Percentiles rank a stretch among this genome's conserved stretches.
These are phyloP conservation scores for Aspergillus sp. DNA, from an alignment of 2,329 filamentous ascomycete species.

Conservation along the genomic window DNA sequence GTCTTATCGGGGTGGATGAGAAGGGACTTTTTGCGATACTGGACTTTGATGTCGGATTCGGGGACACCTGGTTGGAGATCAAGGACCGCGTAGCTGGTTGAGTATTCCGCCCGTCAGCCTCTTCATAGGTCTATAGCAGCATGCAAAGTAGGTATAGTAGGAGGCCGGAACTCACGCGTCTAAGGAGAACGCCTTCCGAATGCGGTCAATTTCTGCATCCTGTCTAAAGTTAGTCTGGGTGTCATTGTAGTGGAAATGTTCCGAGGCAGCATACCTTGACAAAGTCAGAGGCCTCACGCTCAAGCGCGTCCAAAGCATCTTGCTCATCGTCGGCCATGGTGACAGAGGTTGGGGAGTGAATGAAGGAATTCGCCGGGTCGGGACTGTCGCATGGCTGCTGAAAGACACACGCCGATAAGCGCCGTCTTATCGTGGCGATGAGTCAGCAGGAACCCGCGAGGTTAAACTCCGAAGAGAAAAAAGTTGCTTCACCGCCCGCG, in stretches of 20 bases:
- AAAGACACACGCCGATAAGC: conserved; percentile 16
- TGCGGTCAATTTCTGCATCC: conserved; percentile 95
- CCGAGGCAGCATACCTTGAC: conserved; percentile 65
- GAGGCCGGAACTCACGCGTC: conserved; percentile 58
- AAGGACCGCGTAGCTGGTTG: conserved; percentile 78
- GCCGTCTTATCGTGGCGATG: conserved; percentile 36
- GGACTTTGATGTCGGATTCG: conserved; percentile 91
- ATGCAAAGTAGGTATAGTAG: neutral
- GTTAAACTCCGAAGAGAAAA: conserved; percentile 27
- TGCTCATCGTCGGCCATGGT: conserved; percentile 64
- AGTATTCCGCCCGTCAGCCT: conserved; percentile 5
- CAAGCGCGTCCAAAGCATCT: conserved; percentile 78
- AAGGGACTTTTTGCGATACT: conserved; percentile 96
- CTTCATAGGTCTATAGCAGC: neutral
- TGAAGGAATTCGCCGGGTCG: neutral
- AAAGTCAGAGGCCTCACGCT: conserved; percentile 84
- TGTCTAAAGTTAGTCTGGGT: conserved; percentile 38
- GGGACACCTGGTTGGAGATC: conserved; percentile 94
- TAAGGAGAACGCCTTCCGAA: conserved; percentile 83
- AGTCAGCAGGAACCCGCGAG: conserved; percentile 32
- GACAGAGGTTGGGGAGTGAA: neutral
- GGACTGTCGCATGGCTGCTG: neutral
- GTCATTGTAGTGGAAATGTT: neutral
- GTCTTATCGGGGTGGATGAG: conserved; percentile 99
- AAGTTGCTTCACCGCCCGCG: conserved; percentile 30